Evolutionary conservation across 805 yeast species (phyloP).

Genomic region (Spathaspora hagerdaliae): DNA sequence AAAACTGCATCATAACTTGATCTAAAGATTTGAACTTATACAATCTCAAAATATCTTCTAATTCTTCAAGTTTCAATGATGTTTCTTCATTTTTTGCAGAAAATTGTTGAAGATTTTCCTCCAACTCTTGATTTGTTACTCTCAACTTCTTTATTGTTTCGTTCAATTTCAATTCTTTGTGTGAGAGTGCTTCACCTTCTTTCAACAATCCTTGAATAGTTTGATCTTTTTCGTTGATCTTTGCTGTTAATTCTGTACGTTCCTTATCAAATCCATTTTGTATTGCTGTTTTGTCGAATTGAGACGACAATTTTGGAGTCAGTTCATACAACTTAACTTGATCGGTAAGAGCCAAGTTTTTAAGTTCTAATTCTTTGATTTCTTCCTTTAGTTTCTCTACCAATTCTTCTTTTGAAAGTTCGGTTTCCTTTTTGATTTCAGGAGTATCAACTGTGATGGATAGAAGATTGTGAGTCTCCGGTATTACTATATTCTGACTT

Average conservation of each 20-base stretch:
- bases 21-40: constrained; percentile 25
- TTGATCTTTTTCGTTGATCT: constrained; percentile 48
- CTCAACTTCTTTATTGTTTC: constrained; percentile 64
- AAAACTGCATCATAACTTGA: constrained; percentile 20
- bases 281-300: background rate
- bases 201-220: constrained; percentile 61
- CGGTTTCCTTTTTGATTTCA: background rate
- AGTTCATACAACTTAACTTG: background rate
- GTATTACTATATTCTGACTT: background rate
- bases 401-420: background rate
- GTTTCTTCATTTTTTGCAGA: constrained; percentile 27
- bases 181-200: constrained; percentile 73
- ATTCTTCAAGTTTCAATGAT: constrained; percentile 33
- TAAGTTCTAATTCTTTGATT: constrained; percentile 1
- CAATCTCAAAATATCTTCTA: constrained; percentile 27
- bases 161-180: constrained; percentile 64
- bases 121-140: constrained; percentile 24
- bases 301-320: background rate
- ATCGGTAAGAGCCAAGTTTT: background rate
- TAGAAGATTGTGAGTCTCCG: background rate
- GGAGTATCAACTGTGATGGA: too few species aligned
- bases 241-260: constrained; percentile 19
- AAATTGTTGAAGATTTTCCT: constrained; percentile 23
- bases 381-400: constrained; percentile 1
- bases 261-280: constrained; percentile 6